Percentiles rank a stretch among this genome's conserved stretches.
Conservation (phyloP, 1,284 basidiomycete species). For the Blastosporella zonata region DNA sequence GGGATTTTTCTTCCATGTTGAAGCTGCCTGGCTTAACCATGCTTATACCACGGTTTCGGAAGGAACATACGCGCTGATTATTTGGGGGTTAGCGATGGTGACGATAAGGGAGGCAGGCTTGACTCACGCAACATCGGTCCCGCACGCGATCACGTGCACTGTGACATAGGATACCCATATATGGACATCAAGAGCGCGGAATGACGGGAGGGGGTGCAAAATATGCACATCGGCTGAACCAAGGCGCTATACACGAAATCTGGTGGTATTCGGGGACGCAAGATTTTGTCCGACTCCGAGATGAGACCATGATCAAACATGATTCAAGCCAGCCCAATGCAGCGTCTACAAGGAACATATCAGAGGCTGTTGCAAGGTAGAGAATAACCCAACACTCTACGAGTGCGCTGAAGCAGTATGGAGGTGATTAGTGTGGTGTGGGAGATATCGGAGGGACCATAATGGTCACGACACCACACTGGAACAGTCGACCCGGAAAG, state of each 20-base stretch:
- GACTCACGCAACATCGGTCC: background rate
- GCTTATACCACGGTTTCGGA: background rate
- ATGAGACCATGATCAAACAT: background rate
- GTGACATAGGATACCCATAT: background rate
- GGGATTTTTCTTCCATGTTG: background rate
- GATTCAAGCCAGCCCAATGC: background rate
- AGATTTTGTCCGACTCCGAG: background rate
- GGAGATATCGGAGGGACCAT: too few species aligned
- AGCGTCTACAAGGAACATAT: background rate
- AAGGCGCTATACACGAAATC: too few species aligned
- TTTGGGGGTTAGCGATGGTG: background rate
- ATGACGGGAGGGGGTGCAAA: background rate
- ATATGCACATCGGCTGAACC: too few species aligned
- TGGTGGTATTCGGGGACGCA: background rate
- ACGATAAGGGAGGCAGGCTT: background rate
- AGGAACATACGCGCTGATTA: background rate
- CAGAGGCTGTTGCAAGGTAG: background rate
- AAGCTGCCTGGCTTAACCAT: background rate
- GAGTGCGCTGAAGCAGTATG: too few species aligned
- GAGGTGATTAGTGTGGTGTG: too few species aligned
- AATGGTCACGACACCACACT: too few species aligned
- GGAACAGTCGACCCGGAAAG: too few species aligned
- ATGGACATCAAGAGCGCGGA: background rate
- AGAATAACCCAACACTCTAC: too few species aligned
- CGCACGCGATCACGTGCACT: slow-evolving; percentile 3